phyloP scores from a whole-genome alignment of 2,329 filamentous ascomycete species.

The Cytospora piceae region DNA sequence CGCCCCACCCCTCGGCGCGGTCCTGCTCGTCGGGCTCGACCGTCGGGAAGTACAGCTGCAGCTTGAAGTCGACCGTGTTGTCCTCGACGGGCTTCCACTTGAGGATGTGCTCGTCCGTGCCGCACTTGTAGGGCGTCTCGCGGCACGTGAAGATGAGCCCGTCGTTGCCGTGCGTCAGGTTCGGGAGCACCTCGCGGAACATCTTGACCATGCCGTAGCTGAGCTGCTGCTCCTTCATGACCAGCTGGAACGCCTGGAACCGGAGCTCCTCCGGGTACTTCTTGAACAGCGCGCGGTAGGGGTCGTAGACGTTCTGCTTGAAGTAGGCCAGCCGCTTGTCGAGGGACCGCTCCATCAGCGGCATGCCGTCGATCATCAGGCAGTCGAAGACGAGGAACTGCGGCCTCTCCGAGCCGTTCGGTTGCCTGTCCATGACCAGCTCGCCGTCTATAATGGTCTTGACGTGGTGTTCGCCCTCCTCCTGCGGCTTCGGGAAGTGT shows the following conservation, averaged over 20 bases:
- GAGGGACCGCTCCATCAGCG: conserved; percentile 76
- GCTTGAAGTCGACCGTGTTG: conserved; percentile 91
- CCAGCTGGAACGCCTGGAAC: conserved; percentile 77
- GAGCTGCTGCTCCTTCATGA: conserved; percentile 88
- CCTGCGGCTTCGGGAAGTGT: conserved; percentile 76
- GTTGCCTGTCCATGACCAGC: conserved; percentile 80
- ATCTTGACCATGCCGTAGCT: conserved; percentile 90
- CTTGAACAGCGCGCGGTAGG: conserved; percentile 66
- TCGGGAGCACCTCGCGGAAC: conserved; percentile 84
- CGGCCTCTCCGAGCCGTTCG: conserved; percentile 68
- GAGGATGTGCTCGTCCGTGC: conserved; percentile 90
- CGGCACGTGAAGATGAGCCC: conserved; percentile 98
- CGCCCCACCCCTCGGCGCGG: conserved; percentile 65
- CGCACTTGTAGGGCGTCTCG: conserved; percentile 81
- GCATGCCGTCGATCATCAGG: conserved; percentile 76
- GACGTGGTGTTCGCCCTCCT: conserved; percentile 71
- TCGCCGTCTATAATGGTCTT: conserved; percentile 90
- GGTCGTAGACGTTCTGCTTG: conserved; percentile 73
- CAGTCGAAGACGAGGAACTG: conserved; percentile 95
- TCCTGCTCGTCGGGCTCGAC: conserved; percentile 71
- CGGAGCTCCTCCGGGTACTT: conserved; percentile 70
- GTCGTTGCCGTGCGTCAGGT: conserved; percentile 89
- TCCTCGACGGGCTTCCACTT: conserved; percentile 98
- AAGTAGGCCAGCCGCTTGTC: conserved; percentile 91
- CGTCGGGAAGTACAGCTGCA: conserved; percentile 75